These are phyloP conservation scores for Sherardia arvensis DNA, from an alignment of 257 asterid species.

Conservation along the genomic window DNA sequence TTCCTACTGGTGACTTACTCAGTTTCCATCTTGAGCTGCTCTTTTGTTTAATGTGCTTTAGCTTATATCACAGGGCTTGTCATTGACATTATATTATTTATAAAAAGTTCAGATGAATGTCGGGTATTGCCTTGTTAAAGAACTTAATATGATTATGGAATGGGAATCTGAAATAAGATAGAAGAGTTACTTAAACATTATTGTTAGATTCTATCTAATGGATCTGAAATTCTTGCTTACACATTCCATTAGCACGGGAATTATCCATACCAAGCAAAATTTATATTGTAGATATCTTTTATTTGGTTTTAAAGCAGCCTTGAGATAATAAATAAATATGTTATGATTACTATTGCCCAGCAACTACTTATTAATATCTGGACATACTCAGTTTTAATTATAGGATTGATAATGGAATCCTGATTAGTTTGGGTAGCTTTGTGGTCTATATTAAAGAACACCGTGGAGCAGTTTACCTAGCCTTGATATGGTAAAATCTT, in stretches of 20 bases:
- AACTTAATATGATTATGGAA: neutral
- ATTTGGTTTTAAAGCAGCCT: too few species aligned
- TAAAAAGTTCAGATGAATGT: neutral
- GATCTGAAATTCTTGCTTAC: neutral
- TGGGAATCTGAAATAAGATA: neutral
- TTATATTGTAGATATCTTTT: too few species aligned
- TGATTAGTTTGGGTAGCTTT: neutral
- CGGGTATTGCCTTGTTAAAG: neutral
- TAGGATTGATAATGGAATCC: neutral
- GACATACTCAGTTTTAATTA: neutral
- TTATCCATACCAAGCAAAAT: neutral
- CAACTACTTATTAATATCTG: too few species aligned
- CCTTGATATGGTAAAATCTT: neutral
- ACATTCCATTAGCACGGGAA: neutral
- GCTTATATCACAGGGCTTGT: neutral
- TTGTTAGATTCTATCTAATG: neutral
- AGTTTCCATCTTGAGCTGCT: neutral
- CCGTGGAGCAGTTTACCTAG: too few species aligned
- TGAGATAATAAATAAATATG: too few species aligned
- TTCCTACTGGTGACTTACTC: constrained; percentile 20
- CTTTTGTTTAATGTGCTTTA: neutral
- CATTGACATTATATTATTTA: neutral
- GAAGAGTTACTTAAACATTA: neutral
- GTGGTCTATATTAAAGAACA: neutral
- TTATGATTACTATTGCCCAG: too few species aligned